These are phyloP conservation scores for Aciculoconidium aculeatum DNA, from an alignment of 805 yeast genomes.

Conservation along the genomic window DNA sequence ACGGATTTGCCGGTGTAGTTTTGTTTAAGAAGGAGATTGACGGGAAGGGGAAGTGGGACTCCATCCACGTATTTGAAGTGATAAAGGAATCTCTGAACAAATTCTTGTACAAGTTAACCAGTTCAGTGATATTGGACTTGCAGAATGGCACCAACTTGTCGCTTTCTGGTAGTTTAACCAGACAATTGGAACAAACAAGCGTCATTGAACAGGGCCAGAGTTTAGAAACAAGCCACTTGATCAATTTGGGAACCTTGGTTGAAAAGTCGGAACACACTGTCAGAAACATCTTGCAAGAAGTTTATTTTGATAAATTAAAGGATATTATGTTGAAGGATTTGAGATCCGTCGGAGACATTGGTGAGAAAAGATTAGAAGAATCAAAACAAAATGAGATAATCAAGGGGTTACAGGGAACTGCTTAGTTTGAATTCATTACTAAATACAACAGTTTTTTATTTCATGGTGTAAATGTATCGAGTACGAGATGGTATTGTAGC, in stretches of 20 bases:
- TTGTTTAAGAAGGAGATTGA: slow-evolving; percentile 68
- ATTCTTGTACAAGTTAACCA: slow-evolving; percentile 65
- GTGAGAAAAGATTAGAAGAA: slow-evolving; percentile 25
- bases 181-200: slow-evolving; percentile 54
- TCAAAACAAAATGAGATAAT: slow-evolving; percentile 31
- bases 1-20: slow-evolving; percentile 87
- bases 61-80: slow-evolving; percentile 88
- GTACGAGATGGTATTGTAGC: too few species aligned
- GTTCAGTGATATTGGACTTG: slow-evolving; percentile 81
- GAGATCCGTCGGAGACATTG: slow-evolving; percentile 32
- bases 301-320: slow-evolving; percentile 90
- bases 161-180: slow-evolving; percentile 77
- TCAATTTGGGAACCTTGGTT: slow-evolving; percentile 77
- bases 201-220: slow-evolving; percentile 26
- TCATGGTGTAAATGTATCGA: too few species aligned
- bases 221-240: slow-evolving; percentile 64
- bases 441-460: too few species aligned
- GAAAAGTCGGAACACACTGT: slow-evolving; percentile 86
- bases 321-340: slow-evolving; percentile 60
- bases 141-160: slow-evolving; percentile 28
- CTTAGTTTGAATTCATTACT: too few species aligned
- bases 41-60: slow-evolving; percentile 72
- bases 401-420: slow-evolving; percentile 34
- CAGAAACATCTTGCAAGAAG: slow-evolving; percentile 85
- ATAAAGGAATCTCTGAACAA: slow-evolving; percentile 32